These are phyloP conservation scores for Capillidium rhysosporum DNA, from an alignment of 371 early-diverging fungal species.

Conservation along the genomic window DNA sequence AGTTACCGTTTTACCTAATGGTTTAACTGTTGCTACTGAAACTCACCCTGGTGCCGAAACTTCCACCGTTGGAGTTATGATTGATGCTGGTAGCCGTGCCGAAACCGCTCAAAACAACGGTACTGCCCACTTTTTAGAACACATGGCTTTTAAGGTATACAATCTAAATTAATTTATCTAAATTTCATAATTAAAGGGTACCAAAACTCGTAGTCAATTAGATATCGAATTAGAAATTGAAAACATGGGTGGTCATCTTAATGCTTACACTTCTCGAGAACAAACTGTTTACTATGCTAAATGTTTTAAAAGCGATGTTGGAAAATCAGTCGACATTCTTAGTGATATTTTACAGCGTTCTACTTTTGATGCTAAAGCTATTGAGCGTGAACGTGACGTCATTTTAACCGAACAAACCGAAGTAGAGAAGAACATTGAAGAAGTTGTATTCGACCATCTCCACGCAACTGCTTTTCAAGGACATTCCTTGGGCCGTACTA, in stretches of 20 bases:
- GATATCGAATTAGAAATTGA: constrained; percentile 87
- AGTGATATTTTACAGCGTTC: constrained; percentile 90
- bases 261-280: constrained; percentile 95
- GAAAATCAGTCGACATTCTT: constrained; percentile 73
- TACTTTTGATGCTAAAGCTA: constrained; percentile 56
- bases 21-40: constrained; percentile 90
- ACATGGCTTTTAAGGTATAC: constrained; percentile 93
- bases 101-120: constrained; percentile 84
- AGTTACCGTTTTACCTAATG: constrained; percentile 72
- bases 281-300: constrained; percentile 96
- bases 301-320: constrained; percentile 68
- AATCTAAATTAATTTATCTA: background rate
- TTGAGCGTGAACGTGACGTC: constrained; percentile 85
- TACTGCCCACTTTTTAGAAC: constrained; percentile 93
- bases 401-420: constrained; percentile 91
- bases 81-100: constrained; percentile 88
- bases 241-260: constrained; percentile 93
- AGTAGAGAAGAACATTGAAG: constrained; percentile 87
- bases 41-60: constrained; percentile 78
- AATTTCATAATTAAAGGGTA: constrained; percentile 40
- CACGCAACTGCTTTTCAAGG: constrained; percentile 90
- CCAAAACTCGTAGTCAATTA: constrained; percentile 56
- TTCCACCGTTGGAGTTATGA: constrained; percentile 96
- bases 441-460: constrained; percentile 87
- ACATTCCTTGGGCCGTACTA: constrained; percentile 78